Evolutionary conservation across 2,329 filamentous ascomycete genomes (phyloP).

Genomic region (Zasmidium citrigriseum): DNA sequence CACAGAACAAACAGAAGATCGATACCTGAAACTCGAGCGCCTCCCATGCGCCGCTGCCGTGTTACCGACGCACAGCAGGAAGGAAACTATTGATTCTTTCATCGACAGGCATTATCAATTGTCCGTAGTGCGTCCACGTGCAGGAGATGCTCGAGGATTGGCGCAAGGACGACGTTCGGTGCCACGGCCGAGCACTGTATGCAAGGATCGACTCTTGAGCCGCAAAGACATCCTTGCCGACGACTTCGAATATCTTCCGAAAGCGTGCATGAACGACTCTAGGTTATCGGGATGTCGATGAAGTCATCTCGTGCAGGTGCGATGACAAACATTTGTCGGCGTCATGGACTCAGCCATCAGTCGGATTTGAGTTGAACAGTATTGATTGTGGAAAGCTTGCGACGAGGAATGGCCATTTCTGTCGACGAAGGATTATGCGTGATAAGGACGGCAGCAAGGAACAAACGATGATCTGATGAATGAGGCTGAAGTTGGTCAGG

Average conservation of each 20-base stretch:
- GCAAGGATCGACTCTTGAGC: background rate
- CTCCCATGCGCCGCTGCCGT: background rate
- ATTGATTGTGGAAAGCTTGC: no score
- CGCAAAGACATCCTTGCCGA: background rate
- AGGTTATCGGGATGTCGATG: background rate
- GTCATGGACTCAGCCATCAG: background rate
- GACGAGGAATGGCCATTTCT: no score
- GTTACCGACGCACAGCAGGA: background rate
- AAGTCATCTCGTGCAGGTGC: background rate
- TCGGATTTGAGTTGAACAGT: no score
- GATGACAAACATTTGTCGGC: background rate
- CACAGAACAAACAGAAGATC: background rate
- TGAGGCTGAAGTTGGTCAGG: background rate
- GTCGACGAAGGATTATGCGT: background rate
- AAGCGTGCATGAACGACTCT: background rate
- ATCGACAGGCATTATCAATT: background rate
- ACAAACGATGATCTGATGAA: no score
- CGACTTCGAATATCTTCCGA: background rate
- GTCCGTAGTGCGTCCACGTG: background rate
- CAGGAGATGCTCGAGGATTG: background rate
- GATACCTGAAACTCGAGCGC: background rate
- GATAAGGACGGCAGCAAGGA: no score
- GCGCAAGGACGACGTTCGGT: background rate
- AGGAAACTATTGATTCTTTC: background rate
- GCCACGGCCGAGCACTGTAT: background rate